Base-by-base conservation (phyloP, 306 rosid genomes). In the Neltuma alba region DNA sequence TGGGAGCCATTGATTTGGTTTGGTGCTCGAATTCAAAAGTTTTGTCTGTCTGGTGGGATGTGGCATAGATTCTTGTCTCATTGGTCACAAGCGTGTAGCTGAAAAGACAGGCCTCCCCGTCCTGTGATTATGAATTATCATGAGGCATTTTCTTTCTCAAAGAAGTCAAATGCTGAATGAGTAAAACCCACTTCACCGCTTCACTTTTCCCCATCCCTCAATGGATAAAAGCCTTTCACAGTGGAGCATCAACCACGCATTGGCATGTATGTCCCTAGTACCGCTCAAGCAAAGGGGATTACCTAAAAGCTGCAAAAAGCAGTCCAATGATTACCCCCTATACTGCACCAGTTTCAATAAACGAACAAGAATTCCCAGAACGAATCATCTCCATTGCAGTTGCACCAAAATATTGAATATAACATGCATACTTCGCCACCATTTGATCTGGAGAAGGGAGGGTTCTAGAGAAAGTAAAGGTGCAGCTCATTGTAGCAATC, bases 21-120 rank as follows among this genome's bases (percentile, higher is more conserved):
- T 28, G 74, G 63, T n/a, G 58, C n/a, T 52, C 14, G 34, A 74
- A 83, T 83, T 79, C 78, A 69, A 79, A 74, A 74, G 80, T 47
- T 36, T 52, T 28, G 65, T 25, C 42, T 45, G 72, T 41, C 20
- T 57, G 68, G 80, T 36, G 83, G 67, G 76, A 8, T 45, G n/a
- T 20, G 38, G 9, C 16, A 58, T 66, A 37, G 48, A 13, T 34
- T 57, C 75, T 66, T 60, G 77, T 79, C 83, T 75, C 76, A 76
- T 50, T 31, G 70, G 60, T 47, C 61, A 60, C 72, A 40, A 57
- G 67, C 66, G 37, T 78, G 64, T 54, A 16, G 62, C 50, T 38
- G 70, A 77, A 50, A 57, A 50, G 76, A 78, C 65, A 55, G 68
- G 80, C 83, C 69, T 38, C 77, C 62, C 0, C 1, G 61, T 78